phyloP scores from a whole-genome alignment of 1,139 yeast genomes.

The Zygoascus hellenicus region DNA sequence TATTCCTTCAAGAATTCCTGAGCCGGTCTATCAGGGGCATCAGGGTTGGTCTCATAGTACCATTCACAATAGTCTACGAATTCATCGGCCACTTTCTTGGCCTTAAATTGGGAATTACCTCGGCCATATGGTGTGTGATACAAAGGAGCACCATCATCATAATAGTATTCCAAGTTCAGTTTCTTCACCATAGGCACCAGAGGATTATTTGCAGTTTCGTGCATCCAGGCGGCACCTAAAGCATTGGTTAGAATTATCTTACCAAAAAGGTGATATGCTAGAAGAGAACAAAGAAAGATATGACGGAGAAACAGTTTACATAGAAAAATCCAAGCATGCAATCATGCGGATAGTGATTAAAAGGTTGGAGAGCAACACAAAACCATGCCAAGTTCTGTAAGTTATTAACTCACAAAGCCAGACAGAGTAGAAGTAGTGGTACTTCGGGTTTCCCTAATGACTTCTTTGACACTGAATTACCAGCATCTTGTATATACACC shows the following conservation, averaged over 20 bases:
- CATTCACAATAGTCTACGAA: constrained; percentile 56
- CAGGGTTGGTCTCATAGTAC: constrained; percentile 46
- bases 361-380: constrained; percentile 5
- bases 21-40: constrained; percentile 46
- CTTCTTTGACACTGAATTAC: constrained; percentile 1
- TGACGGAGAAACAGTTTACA: neutral
- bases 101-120: constrained; percentile 30
- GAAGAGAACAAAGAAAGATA: constrained; percentile 8
- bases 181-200: constrained; percentile 53
- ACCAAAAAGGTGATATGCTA: neutral
- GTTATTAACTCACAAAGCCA: neutral
- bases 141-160: constrained; percentile 42
- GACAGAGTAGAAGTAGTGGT: constrained; percentile 4
- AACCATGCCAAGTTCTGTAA: neutral
- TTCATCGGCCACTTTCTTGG: constrained; percentile 50
- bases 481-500: constrained; percentile 2
- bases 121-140: constrained; percentile 33
- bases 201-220: constrained; percentile 62
- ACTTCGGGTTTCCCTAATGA: constrained; percentile 4
- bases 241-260: constrained; percentile 36
- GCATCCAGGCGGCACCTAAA: constrained; percentile 82
- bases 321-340: constrained; percentile 5
- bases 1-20: constrained; percentile 47
- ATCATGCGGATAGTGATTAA: constrained; percentile 8
- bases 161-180: constrained; percentile 36